Evolutionary conservation across 768 basidiomycete genomes (phyloP).

Genomic region (Phylloporus arenicola): DNA sequence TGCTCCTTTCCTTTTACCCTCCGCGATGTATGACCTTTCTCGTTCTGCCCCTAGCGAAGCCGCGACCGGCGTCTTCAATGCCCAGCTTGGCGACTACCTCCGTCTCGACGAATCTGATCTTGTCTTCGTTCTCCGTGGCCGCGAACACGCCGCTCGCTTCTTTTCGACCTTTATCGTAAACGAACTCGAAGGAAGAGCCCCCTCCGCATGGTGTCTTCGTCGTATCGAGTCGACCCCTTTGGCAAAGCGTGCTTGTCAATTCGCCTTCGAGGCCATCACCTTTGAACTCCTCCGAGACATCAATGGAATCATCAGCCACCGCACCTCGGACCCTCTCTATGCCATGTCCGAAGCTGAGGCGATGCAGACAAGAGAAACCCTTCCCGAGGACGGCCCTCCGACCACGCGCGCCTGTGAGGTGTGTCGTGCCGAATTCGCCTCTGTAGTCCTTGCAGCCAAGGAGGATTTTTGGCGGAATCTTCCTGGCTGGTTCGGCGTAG

Average conservation of each 20-base stretch:
- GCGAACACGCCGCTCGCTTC: conserved; percentile 67
- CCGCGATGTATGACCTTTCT: conserved; percentile 78
- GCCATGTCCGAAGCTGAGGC: conserved; percentile 62
- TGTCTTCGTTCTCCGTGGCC: conserved; percentile 56
- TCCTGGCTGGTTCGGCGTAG: conserved; percentile 62
- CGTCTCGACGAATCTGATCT: conserved; percentile 47
- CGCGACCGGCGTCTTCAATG: conserved; percentile 44
- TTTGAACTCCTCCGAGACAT: conserved; percentile 72
- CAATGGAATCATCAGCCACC: conserved; percentile 60
- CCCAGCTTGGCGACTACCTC: conserved; percentile 36
- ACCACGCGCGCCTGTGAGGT: conserved; percentile 58
- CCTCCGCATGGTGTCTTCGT: conserved; percentile 46
- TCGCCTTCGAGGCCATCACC: conserved; percentile 68
- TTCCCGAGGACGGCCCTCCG: conserved; percentile 36
- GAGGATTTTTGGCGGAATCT: conserved; percentile 62
- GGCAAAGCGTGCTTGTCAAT: conserved; percentile 53
- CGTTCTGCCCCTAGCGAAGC: conserved; percentile 61
- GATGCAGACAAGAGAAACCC: conserved; percentile 56
- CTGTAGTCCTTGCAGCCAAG: conserved; percentile 53
- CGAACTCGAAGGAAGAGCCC: conserved; percentile 61
- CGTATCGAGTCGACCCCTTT: conserved; percentile 42
- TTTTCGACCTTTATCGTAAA: conserved; percentile 74
- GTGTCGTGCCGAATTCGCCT: conserved; percentile 58
- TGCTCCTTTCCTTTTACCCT: conserved; percentile 55
- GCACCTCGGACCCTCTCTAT: conserved; percentile 65